Evolutionary conservation across 768 basidiomycete species (phyloP).

Genomic region (Tremella yokohamensis): DNA sequence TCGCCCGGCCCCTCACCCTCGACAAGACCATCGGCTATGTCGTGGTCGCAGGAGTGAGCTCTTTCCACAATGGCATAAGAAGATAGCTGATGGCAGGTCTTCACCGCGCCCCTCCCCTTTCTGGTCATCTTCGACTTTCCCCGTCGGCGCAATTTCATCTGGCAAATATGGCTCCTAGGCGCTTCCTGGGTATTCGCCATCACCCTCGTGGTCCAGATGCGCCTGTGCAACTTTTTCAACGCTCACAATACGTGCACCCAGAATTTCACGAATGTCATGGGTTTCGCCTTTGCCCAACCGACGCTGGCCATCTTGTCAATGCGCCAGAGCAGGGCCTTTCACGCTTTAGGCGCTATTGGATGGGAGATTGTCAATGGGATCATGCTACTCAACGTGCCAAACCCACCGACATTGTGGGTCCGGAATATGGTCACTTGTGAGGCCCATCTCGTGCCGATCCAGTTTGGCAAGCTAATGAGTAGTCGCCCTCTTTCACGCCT

Average conservation of each 20-base stretch:
- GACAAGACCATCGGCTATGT: conserved; percentile 35
- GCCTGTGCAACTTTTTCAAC: conserved; percentile 40
- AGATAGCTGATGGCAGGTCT: conserved; percentile 25
- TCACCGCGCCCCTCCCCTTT: conserved; percentile 39
- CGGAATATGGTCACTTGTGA: conserved; percentile 52
- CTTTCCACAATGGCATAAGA: neutral
- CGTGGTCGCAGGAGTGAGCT: conserved; percentile 36
- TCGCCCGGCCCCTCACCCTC: conserved; percentile 21
- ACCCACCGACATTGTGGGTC: conserved; percentile 51
- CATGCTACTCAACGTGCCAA: conserved; percentile 36
- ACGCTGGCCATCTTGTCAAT: conserved; percentile 51
- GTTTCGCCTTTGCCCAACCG: conserved; percentile 45
- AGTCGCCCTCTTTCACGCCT: conserved; percentile 72
- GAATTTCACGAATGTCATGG: conserved; percentile 49
- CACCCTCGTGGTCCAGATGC: conserved; percentile 43
- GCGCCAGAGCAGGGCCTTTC: conserved; percentile 46
- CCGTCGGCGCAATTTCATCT: conserved; percentile 28
- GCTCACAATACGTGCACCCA: conserved; percentile 36
- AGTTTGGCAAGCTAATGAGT: conserved; percentile 52
- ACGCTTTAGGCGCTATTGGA: conserved; percentile 36
- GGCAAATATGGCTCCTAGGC: conserved; percentile 41
- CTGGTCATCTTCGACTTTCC: conserved; percentile 43
- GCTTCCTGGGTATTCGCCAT: conserved; percentile 42
- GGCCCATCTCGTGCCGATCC: conserved; percentile 8
- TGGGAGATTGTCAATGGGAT: conserved; percentile 46